Evolutionary conservation across 1,139 yeast genomes (phyloP).

Genomic region (Protomyces gravidus): DNA sequence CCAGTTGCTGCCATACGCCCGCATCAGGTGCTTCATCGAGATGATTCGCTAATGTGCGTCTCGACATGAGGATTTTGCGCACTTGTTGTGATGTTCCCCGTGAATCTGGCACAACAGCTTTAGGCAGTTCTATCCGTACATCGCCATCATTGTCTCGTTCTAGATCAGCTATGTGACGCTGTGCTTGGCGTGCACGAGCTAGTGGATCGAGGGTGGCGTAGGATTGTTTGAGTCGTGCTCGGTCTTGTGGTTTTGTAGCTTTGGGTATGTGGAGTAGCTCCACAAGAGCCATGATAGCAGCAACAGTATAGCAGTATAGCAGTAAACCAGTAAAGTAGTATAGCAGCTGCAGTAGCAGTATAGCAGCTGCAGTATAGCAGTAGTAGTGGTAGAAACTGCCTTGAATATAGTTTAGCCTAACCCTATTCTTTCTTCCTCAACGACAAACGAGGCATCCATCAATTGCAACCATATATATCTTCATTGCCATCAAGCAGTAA

Average conservation of each 20-base stretch:
- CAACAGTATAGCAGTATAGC: not conserved
- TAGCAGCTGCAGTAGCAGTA: not conserved
- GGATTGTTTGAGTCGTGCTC: constrained; percentile 21
- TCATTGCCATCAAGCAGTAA: not conserved
- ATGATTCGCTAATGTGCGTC: constrained; percentile 43
- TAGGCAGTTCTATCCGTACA: constrained; percentile 44
- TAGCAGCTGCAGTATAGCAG: not conserved
- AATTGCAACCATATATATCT: no score
- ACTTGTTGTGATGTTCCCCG: constrained; percentile 3
- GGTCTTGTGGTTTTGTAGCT: not conserved
- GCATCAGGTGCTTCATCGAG: constrained; percentile 44
- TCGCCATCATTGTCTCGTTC: constrained; percentile 44
- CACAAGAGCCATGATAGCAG: constrained; percentile 7
- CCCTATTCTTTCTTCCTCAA: no score
- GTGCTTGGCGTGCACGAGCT: constrained; percentile 38
- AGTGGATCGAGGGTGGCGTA: constrained; percentile 36
- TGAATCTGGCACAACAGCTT: constrained; percentile 15
- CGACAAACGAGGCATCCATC: no score
- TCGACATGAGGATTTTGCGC: constrained; percentile 41
- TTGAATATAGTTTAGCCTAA: not conserved
- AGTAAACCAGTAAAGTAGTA: not conserved
- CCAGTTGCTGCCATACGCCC: constrained; percentile 37
- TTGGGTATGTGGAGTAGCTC: not conserved
- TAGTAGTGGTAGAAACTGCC: not conserved
- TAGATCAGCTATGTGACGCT: constrained; percentile 42